Evolutionary conservation across 169 alveolate genomes (phyloP), one percentile per base, ranked within the genome.

Genomic region (Plasmodium gaboni): DNA sequence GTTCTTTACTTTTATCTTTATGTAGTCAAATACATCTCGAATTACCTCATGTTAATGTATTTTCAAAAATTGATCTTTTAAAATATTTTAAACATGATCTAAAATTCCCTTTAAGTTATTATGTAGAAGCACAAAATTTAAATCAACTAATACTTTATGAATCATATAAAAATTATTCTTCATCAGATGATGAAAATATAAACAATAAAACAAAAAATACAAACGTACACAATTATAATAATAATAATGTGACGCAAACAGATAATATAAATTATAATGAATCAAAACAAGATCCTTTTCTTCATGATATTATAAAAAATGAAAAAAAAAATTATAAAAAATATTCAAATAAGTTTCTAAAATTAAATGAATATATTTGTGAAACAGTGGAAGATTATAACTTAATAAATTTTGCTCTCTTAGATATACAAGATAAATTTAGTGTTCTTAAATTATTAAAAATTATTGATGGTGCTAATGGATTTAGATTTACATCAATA

Each of bases 1-100:
- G 98, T 22, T 98, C 98, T 9, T 88, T 97, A 73, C 92, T 97
- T 38, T 87, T 98, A 51, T 97, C 99, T 5, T 86, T 98, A 67
- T 96, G 99, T 51, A 97, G 98, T 24, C 98, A 96, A 95, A 97
- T 98, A 74, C 97, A 96, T 70, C 89, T 98, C 57, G 98, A 98
- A 59, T 93, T 98, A 95, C 99, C 99, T 2, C 98, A 97, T 76
- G 91, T 98, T 24, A 98, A 98, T 73, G 98, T 97, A 44, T 89
- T 97, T 64, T 92, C 98, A 55, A 97, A 98, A 88, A 80, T 97
- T 55, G 98, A 97, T 64, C 88, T 97, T 48, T 89, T 97, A 71
- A 73, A 92, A 73, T 74, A 91, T 78, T 91, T 94, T 63, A 72
- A 87, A 32, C 72, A 94, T 38, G 98, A 96, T 24, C 61, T 96